A percentile compares a stretch with the other conserved stretches of the same genome.
These are phyloP conservation scores for Aspergillus sclerotialis DNA, from an alignment of 2,329 filamentous ascomycete genomes.

Conservation along the genomic window DNA sequence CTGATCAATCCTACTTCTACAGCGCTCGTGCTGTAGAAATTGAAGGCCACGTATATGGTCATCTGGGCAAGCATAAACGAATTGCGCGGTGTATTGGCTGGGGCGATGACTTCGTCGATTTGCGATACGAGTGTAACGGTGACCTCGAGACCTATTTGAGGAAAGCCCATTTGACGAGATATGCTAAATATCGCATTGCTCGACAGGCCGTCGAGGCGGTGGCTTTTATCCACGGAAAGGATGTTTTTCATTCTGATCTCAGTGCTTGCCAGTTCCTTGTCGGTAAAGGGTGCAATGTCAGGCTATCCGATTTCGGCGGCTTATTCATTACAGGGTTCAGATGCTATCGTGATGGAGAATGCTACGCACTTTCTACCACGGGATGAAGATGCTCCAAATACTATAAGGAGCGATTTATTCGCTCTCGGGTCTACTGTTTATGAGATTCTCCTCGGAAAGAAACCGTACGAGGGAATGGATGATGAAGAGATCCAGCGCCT, in stretches of 20 bases:
- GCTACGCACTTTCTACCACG: constrained; percentile 6
- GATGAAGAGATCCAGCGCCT: neutral
- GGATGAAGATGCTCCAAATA: constrained; percentile 7
- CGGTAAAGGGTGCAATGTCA: constrained; percentile 1
- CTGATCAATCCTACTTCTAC: neutral
- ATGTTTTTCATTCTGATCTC: constrained; percentile 62
- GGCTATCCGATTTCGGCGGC: constrained; percentile 3
- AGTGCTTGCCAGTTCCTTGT: constrained; percentile 1
- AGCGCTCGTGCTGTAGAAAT: neutral
- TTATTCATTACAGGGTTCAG: constrained; percentile 4
- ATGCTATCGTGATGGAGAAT: constrained; percentile 4
- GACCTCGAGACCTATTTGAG: constrained; percentile 2
- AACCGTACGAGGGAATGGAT: neutral
- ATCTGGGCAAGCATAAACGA: constrained; percentile 3
- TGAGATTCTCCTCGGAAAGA: neutral
- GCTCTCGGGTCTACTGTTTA: constrained; percentile 4
- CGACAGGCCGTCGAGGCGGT: constrained; percentile 79
- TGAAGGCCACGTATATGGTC: constrained; percentile 1
- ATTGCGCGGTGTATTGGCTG: constrained; percentile 2
- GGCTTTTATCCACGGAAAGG: constrained; percentile 78
- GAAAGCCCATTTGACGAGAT: neutral
- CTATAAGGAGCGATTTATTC: constrained; percentile 8
- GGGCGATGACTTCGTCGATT: constrained; percentile 3
- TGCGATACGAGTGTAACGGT: constrained; percentile 3
- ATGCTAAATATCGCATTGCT: neutral